Conservation (phyloP, 139 green algal species). For the Dunaliella primolecta region DNA sequence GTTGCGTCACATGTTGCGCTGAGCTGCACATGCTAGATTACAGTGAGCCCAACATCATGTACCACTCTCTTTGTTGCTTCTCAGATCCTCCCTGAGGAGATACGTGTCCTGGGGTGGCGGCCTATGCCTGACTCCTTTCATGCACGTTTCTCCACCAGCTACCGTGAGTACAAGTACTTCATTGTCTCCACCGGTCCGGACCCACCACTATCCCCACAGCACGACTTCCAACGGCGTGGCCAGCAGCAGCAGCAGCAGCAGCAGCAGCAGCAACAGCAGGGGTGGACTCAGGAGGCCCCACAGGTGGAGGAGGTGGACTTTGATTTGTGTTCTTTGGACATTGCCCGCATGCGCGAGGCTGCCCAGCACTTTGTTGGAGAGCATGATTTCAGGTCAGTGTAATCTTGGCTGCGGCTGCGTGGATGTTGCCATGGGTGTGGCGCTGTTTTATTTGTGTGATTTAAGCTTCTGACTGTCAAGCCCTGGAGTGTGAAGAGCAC, state of each 20-base stretch:
- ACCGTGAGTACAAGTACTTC: constrained; percentile 91
- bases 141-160: constrained; percentile 50
- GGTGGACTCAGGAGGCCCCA: not conserved
- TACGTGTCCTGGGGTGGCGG: constrained; percentile 66
- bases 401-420: not conserved
- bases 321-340: constrained; percentile 49
- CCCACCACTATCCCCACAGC: not conserved
- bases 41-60: too few relatives aligned
- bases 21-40: too few relatives aligned
- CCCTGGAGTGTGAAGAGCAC: too few relatives aligned
- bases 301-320: not conserved
- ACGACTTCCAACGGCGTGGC: too few relatives aligned
- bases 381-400: constrained; percentile 79
- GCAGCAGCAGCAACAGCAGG: not conserved
- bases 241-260: not conserved
- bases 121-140: constrained; percentile 69
- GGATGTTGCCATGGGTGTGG: too few relatives aligned
- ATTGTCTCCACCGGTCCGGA: constrained; percentile 49
- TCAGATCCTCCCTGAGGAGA: constrained; percentile 13
- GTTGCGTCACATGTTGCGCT: too few relatives aligned
- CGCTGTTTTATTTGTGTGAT: too few relatives aligned
- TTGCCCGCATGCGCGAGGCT: constrained; percentile 73
- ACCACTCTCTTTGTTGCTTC: too few relatives aligned
- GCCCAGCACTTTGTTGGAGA: constrained; percentile 71
- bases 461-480: too few relatives aligned